phyloP scores from a whole-genome alignment of 2,329 filamentous ascomycete species.

The Colletotrichum sp. region DNA sequence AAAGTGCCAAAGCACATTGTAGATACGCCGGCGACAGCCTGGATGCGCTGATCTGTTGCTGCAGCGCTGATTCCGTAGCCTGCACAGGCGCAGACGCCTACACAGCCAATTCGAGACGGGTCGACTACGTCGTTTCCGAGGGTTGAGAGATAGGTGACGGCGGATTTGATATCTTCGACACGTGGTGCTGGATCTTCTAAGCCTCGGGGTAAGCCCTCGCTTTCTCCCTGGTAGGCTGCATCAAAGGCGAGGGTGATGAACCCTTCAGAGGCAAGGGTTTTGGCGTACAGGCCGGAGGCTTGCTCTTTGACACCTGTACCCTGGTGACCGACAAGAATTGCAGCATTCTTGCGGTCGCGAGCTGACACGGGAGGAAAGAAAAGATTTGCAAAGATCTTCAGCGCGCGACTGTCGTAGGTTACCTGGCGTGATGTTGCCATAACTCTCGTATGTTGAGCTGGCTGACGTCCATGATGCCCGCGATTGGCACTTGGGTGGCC shows the following conservation, averaged over 20 bases:
- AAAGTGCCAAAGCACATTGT: neutral
- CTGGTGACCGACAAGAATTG: neutral
- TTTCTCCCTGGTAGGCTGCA: neutral
- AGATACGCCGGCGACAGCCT: neutral
- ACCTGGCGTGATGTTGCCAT: neutral
- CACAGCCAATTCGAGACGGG: neutral
- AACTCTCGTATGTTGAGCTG: neutral
- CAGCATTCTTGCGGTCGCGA: neutral
- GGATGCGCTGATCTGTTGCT: neutral
- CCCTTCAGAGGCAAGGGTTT: neutral
- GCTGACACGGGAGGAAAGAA: neutral
- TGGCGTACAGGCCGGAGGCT: neutral
- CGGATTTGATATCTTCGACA: neutral
- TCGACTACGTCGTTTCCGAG: neutral
- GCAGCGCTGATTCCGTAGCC: neutral
- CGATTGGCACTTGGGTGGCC: neutral
- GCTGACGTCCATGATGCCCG: neutral
- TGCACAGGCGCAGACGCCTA: neutral
- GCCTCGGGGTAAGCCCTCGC: neutral
- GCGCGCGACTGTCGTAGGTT: neutral
- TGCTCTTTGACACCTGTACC: neutral
- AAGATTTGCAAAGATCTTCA: neutral
- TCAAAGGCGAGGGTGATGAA: neutral
- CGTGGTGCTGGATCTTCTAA: neutral
- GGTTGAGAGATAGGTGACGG: neutral